These are phyloP conservation scores for Spathaspora hagerdaliae DNA, from an alignment of 805 yeast species.

Conservation along the genomic window DNA sequence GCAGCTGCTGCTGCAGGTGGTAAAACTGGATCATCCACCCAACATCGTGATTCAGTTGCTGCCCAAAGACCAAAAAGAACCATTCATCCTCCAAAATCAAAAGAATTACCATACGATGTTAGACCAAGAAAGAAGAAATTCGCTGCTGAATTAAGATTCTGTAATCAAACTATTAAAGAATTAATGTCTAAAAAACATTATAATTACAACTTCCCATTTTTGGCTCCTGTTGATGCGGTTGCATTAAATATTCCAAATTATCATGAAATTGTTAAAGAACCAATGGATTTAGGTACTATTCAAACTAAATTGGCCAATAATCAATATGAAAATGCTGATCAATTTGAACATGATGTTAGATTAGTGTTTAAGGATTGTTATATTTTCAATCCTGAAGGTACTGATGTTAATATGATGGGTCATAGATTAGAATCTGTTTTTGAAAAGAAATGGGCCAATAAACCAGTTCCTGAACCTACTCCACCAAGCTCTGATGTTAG, in stretches of 20 bases:
- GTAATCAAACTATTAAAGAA: constrained; percentile 79
- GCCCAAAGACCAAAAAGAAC: constrained; percentile 92
- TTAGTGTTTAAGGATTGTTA: constrained; percentile 88
- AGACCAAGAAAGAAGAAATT: constrained; percentile 89
- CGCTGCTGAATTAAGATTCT: constrained; percentile 85
- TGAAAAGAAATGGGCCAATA: constrained; percentile 81
- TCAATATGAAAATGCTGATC: constrained; percentile 84
- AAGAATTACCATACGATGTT: constrained; percentile 86
- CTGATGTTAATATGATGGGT: constrained; percentile 94
- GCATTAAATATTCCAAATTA: constrained; percentile 91
- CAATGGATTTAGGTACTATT: constrained; percentile 92
- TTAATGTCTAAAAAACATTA: constrained; percentile 79
- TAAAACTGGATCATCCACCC: neutral
- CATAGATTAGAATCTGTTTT: constrained; percentile 84
- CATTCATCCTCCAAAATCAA: constrained; percentile 94
- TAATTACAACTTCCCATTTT: constrained; percentile 81
- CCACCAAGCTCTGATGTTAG: constrained; percentile 43
- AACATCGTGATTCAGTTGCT: constrained; percentile 52
- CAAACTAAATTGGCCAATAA: constrained; percentile 77
- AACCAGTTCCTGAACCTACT: constrained; percentile 59
- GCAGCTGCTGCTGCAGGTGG: neutral
- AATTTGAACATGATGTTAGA: constrained; percentile 78
- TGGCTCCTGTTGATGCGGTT: constrained; percentile 93
- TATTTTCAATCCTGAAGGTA: constrained; percentile 92
- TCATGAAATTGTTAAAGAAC: constrained; percentile 78